Evolutionary conservation across 176 grass and related monocot species (phyloP).

Genomic region (Aegilops speltoides): DNA sequence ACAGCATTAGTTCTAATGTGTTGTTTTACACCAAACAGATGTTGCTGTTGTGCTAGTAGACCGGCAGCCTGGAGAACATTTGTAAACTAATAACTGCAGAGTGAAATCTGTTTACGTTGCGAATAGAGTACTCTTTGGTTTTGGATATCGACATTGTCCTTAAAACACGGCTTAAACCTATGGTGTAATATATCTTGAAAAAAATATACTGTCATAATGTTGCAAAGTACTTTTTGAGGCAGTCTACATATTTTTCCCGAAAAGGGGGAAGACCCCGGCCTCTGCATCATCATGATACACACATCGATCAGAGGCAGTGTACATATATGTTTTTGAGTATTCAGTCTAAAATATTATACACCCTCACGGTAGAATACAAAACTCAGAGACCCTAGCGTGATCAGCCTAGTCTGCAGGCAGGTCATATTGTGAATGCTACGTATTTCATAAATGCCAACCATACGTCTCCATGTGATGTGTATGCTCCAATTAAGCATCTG

Average conservation of each 20-base stretch:
- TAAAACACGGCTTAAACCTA: background rate
- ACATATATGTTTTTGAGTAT: background rate
- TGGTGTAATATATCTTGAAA: background rate
- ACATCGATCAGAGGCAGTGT: background rate
- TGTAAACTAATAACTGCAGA: background rate
- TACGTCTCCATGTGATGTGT: background rate
- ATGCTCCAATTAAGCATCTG: background rate
- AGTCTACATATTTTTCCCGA: background rate
- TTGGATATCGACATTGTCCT: background rate
- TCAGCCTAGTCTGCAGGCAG: background rate
- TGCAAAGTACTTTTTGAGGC: background rate
- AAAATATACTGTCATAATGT: background rate
- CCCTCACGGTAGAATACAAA: too few species aligned
- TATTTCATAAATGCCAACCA: background rate
- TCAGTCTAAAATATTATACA: background rate
- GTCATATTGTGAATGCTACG: background rate
- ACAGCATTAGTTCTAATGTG: background rate
- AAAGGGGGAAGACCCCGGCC: too few species aligned
- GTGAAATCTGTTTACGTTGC: background rate
- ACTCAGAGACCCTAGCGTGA: background rate
- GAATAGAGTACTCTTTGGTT: background rate
- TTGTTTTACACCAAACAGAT: background rate
- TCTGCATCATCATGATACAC: too few species aligned
- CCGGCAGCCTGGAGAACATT: background rate
- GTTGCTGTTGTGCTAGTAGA: background rate